Evolutionary conservation across 2,329 filamentous ascomycete genomes (phyloP).

Genomic region (Colletotrichum sp.): DNA sequence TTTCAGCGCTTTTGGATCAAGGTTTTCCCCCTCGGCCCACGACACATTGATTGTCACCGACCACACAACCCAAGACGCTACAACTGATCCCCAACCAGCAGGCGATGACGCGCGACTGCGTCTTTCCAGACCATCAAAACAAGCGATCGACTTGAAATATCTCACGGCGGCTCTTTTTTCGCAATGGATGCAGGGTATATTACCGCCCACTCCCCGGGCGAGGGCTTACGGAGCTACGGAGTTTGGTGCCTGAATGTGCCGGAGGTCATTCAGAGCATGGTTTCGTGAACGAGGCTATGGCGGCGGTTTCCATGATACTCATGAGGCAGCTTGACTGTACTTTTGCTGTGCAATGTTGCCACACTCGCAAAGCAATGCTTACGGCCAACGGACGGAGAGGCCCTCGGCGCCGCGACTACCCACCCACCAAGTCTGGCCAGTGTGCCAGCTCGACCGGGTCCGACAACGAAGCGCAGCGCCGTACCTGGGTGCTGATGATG

Average conservation of each 20-base stretch:
- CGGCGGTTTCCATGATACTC: neutral
- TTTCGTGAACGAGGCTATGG: neutral
- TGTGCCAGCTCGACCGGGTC: neutral
- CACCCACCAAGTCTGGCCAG: neutral
- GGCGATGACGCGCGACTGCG: neutral
- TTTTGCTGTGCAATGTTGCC: neutral
- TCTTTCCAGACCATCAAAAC: neutral
- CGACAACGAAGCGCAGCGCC: neutral
- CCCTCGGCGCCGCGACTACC: neutral
- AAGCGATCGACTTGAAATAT: neutral
- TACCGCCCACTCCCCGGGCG: neutral
- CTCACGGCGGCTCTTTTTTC: neutral
- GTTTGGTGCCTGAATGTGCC: neutral
- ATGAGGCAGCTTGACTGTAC: neutral
- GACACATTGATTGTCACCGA: neutral
- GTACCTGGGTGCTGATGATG: neutral
- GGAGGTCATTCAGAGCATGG: neutral
- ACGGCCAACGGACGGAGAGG: neutral
- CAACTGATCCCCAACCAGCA: conserved; percentile 1
- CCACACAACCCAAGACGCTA: neutral
- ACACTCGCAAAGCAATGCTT: neutral
- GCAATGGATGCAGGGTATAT: neutral
- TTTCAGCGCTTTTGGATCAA: neutral
- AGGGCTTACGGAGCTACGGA: neutral
- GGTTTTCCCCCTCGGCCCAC: conserved; percentile 15